Evolutionary conservation across 495 filamentous ascomycete genomes (phyloP).

Genomic region (Amniculicola lignicola): DNA sequence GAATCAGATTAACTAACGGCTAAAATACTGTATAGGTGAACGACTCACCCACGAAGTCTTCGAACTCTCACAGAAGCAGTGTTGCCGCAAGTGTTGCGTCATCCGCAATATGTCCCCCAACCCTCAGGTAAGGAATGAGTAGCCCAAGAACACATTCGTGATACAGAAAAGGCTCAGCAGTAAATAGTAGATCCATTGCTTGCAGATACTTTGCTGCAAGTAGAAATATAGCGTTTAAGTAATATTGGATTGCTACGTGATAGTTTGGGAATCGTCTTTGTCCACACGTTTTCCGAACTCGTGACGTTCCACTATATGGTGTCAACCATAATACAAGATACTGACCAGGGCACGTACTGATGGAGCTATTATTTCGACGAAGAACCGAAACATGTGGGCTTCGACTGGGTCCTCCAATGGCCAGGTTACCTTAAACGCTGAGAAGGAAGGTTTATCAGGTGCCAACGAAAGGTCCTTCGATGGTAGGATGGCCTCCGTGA

Average conservation of each 20-base stretch:
- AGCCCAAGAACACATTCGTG: background rate
- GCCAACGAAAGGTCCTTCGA: too few species aligned
- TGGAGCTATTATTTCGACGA: background rate
- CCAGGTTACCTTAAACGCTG: too few species aligned
- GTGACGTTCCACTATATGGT: background rate
- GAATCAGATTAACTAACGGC: background rate
- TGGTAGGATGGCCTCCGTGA: too few species aligned
- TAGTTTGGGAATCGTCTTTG: background rate
- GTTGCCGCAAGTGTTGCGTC: background rate
- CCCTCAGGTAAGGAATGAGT: background rate
- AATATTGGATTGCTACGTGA: background rate
- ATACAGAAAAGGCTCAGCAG: background rate
- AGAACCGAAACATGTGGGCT: background rate
- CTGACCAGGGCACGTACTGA: background rate
- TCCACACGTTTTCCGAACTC: background rate
- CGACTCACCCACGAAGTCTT: background rate
- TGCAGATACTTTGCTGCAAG: background rate
- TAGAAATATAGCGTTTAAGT: background rate
- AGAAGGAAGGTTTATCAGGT: too few species aligned
- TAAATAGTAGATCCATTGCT: background rate
- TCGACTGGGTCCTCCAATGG: background rate
- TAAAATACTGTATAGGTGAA: background rate
- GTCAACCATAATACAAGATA: too few species aligned
- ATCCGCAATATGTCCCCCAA: background rate
- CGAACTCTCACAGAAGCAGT: background rate